A percentile compares a stretch with the other conserved stretches of the same genome.
Conservation (phyloP, 345 rosid species). For the Sonneratia alba region DNA sequence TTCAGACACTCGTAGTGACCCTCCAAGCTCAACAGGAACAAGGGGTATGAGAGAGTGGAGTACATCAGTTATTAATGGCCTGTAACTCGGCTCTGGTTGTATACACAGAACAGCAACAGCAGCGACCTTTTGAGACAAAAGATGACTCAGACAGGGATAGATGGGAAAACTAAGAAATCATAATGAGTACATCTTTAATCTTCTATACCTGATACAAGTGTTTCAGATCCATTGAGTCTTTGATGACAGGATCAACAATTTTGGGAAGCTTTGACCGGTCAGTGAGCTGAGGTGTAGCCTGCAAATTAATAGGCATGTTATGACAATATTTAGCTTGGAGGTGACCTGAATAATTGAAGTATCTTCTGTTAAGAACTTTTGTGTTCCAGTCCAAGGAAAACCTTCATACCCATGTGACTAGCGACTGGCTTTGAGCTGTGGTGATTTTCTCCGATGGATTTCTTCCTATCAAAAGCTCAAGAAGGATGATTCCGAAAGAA, state of each 20-base stretch:
- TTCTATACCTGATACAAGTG: constrained; percentile 78
- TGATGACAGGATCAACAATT: constrained; percentile 72
- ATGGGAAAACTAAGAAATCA: not conserved
- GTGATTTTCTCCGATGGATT: constrained; percentile 56
- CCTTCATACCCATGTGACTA: constrained; percentile 71
- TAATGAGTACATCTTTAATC: not conserved
- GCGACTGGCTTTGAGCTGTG: constrained; percentile 41
- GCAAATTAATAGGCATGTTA: constrained; percentile 4
- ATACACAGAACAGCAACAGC: constrained; percentile 91
- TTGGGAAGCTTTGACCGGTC: constrained; percentile 84
- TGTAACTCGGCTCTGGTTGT: constrained; percentile 83
- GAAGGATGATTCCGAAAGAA: constrained; percentile 78
- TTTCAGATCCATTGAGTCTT: constrained; percentile 74
- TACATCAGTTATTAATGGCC: constrained; percentile 90
- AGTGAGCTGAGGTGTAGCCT: constrained; percentile 92
- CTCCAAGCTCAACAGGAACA: constrained; percentile 71
- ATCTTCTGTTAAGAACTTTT: not conserved
- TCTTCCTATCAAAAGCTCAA: constrained; percentile 79
- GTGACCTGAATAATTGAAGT: not conserved
- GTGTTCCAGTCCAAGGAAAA: not conserved
- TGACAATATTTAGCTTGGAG: not conserved
- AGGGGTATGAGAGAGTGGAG: constrained; percentile 93
- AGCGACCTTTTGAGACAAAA: constrained; percentile 44
- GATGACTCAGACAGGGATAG: not conserved
- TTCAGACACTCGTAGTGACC: constrained; percentile 57